Conservation (phyloP, 164 flowering plant genomes). For the Magnolia sinica region DNA sequence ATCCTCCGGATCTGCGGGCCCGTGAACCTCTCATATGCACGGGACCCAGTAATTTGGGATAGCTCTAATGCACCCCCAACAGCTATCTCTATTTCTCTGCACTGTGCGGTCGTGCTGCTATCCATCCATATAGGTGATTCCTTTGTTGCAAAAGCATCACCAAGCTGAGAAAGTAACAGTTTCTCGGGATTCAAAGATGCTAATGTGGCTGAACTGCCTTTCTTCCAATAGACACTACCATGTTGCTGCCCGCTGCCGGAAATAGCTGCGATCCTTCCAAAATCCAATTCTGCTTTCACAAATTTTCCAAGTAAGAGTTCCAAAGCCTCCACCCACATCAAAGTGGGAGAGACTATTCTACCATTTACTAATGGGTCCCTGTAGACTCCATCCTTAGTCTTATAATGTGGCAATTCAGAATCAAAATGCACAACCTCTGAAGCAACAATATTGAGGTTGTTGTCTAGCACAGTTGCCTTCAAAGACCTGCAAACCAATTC, state of each 20-base stretch:
- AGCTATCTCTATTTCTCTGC: constrained; percentile 78
- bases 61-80: constrained; percentile 87
- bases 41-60: constrained; percentile 75
- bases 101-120: constrained; percentile 82
- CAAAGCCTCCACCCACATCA: constrained; percentile 93
- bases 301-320: constrained; percentile 66
- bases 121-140: constrained; percentile 99
- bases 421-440: constrained; percentile 77
- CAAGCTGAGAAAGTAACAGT: constrained; percentile 52
- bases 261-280: constrained; percentile 59
- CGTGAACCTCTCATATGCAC: constrained; percentile 76
- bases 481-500: constrained; percentile 54
- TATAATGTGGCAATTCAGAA: constrained; percentile 79
- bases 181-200: constrained; percentile 59
- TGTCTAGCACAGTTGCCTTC: constrained; percentile 87
- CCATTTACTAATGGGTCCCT: constrained; percentile 64
- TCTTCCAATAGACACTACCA: constrained; percentile 96
- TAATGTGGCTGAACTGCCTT: constrained; percentile 45
- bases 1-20: constrained; percentile 89
- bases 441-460: constrained; percentile 60
- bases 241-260: constrained; percentile 97
- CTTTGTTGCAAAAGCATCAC: constrained; percentile 56
- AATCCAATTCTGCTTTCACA: constrained; percentile 49
- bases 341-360: constrained; percentile 85
- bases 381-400: constrained; percentile 85